Base-by-base conservation (phyloP, 1,139 yeast species). In the Yamadazyma songkhlaensis region DNA sequence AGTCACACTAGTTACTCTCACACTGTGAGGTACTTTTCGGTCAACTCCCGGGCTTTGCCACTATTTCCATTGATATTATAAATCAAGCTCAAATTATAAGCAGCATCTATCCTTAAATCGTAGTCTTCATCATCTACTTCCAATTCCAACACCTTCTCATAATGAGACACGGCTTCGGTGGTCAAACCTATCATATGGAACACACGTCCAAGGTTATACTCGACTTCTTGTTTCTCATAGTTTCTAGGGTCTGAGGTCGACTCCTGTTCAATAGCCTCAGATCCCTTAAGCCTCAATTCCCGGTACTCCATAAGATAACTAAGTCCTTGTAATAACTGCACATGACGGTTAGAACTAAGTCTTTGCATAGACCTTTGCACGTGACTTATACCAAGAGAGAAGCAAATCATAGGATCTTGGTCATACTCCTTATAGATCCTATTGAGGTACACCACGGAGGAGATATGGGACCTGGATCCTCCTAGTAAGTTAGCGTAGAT, bases 311-410 rank as follows among this genome's bases (percentile, higher is more conserved):
- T 60, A 41, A 94, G 55, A 50, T 77, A 88, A 42, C 92, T 79
- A 34, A 92, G 62, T 0, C 97, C 97, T 55, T 92, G 97, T 2
- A 92, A 65, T 23, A 92, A 69, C 54, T 90, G 97, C 40, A 84
- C 71, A 53, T 90, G 97, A 42, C 97, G 74, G 57, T 88, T 88
- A 9, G 82, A 72, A 10, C 96, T 82, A 40, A 87, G 79, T 46
- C 99, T 71, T 59, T 92, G 97, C 81, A 90, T 82, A 0, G 97
- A 84, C 29, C 98, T 72, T 51, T 90, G 96, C n/a, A 89, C 67
- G 59, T 90, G 92, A 0, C 90, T 80, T 29, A 92, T 61, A 0
- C 94, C 97, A 37, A 87, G 66, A 20, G 85, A 61, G 26, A 92
- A 67, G 45, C 89, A 74, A 2, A 92, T 66, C 68, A 87, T 77